Evolutionary conservation across 495 filamentous ascomycete species (phyloP).

Genomic region (Penicillium paxilli): DNA sequence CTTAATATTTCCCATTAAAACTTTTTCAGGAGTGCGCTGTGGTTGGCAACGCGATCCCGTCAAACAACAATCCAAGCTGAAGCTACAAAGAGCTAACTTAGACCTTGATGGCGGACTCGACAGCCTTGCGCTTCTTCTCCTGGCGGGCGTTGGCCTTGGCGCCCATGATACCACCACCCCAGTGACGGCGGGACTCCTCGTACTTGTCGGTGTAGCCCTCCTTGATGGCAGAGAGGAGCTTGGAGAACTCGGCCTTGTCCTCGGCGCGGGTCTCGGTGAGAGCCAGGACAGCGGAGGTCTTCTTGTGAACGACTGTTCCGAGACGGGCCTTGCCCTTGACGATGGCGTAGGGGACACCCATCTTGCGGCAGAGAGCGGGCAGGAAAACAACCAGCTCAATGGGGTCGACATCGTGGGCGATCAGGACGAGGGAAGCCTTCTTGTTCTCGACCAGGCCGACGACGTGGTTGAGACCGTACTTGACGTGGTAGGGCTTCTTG

Average conservation of each 20-base stretch:
- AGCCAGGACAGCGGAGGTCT: conserved; percentile 97
- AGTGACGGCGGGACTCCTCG: conserved; percentile 88
- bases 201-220: conserved; percentile 96
- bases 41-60: conserved; percentile 21
- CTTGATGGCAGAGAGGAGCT: conserved; percentile 95
- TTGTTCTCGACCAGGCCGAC: conserved; percentile 99
- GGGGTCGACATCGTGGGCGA: conserved; percentile 99
- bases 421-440: conserved; percentile 97
- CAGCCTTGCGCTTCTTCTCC: conserved; percentile 95
- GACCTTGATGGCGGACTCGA: conserved; percentile 93
- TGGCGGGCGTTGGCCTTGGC: conserved; percentile 89
- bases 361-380: conserved; percentile 98
- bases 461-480: conserved; percentile 99
- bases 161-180: conserved; percentile 99
- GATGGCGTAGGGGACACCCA: conserved; percentile 99
- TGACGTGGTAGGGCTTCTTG: conserved; percentile 99
- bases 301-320: conserved; percentile 99
- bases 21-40: conserved; percentile 22
- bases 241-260: conserved; percentile 96
- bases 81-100: conserved; percentile 48
- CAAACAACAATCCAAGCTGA: conserved; percentile 25
- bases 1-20: conserved; percentile 26
- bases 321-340: conserved; percentile 99
- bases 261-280: conserved; percentile 94
- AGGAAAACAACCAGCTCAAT: conserved; percentile 99